phyloP scores from a whole-genome alignment of 257 asterid species.

The Craterostigma plantagineum region DNA sequence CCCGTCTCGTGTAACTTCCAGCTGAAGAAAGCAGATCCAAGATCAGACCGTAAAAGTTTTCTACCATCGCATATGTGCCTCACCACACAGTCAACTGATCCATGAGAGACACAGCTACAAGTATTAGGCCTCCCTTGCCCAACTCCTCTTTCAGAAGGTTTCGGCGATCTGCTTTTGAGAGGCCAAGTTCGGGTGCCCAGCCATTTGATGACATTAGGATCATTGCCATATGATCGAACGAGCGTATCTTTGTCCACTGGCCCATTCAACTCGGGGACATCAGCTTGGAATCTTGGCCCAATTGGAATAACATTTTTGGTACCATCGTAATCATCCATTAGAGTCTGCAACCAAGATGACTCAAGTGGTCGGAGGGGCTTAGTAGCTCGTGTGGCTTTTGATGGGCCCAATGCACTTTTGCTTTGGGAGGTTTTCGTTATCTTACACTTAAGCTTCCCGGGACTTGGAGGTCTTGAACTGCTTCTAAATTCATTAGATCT shows the following conservation, averaged over 20 bases:
- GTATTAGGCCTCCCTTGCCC: conserved; percentile 31
- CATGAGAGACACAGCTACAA: conserved; percentile 25
- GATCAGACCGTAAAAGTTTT: conserved; percentile 22
- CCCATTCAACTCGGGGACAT: conserved; percentile 38
- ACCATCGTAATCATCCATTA: too few relatives aligned
- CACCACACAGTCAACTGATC: conserved; percentile 22
- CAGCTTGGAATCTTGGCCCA: conserved; percentile 75
- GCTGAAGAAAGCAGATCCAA: conserved; percentile 30
- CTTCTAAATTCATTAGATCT: too few relatives aligned
- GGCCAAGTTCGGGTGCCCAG: conserved; percentile 60
- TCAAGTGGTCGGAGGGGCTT: too few relatives aligned
- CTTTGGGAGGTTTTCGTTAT: too few relatives aligned
- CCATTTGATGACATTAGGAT: conserved; percentile 41
- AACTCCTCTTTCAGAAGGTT: conserved; percentile 13
- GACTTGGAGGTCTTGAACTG: too few relatives aligned
- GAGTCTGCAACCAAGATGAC: too few relatives aligned
- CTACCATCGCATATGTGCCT: conserved; percentile 30
- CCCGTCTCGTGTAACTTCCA: conserved; percentile 50
- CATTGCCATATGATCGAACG: conserved; percentile 11
- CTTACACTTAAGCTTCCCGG: too few relatives aligned
- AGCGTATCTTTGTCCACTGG: conserved; percentile 12
- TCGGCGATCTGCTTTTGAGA: conserved; percentile 6
- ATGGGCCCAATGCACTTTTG: too few relatives aligned
- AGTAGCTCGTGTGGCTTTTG: too few relatives aligned
- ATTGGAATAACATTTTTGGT: too few relatives aligned